Base-by-base conservation (phyloP, 2,329 filamentous ascomycete species). In the Talaromyces sp. region DNA sequence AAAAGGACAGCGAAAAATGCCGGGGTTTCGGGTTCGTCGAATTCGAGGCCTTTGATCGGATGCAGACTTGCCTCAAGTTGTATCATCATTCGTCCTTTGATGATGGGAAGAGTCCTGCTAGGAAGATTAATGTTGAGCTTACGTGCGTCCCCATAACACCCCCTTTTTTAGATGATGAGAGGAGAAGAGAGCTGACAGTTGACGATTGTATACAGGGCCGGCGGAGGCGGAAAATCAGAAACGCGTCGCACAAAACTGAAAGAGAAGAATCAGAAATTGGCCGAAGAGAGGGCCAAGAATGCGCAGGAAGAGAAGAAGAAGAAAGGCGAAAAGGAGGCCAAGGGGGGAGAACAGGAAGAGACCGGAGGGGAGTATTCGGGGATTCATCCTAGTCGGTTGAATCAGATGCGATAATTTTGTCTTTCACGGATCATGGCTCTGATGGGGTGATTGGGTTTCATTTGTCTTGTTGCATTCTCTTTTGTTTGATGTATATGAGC, bases 111-210 rank as follows among this genome's bases (percentile, higher is more conserved):
- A 81, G 77, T 36, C 77, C 79, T 1, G 80, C 88, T 61, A 84
- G 94, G 71, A 91, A 89, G 79, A 96, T 98, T 73, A 97, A 97
- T 75, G 91, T 97, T 29, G 94, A 97, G 80, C 80, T 98, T 70
- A 97, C 93, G 85, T 92, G 78, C 78, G 88, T 85, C 63, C 25
- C 25, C 59, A 58, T 45, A 45, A 36, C 25, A 53, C 31, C 22
- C 8, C 27, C 59, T 17, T 65, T 25, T 13, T 2, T 25, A 27
- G 7, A 22, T 29, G 29, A 27, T n/a, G 19, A 40, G 51, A 36
- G 10, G 7, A 36, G 25, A 13, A 4, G 7, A 36, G 25, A 13
- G 3, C 56, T 59, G 7, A 59, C 53, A 4, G 27, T 38, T 31
- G 22, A 34, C 6, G 25, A 8, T 51, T 38, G 2, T 5, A 27